Conservation (phyloP, 345 rosid genomes). For the Erysimum cheiranthoides region DNA sequence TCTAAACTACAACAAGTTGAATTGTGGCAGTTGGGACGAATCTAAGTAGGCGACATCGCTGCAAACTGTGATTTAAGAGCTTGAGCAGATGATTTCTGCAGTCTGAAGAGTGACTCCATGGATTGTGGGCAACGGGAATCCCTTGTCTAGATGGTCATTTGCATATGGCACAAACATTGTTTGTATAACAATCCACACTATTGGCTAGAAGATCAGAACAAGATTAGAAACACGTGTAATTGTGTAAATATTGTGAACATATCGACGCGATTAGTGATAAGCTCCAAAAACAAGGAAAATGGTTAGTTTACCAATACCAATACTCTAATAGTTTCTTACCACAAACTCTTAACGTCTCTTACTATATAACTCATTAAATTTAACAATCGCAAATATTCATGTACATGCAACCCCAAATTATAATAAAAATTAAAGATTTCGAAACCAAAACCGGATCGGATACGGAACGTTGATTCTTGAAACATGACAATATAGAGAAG, state of each 20-base stretch:
- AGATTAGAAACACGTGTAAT: background rate
- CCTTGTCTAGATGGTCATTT: slow-evolving; percentile 71
- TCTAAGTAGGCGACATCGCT: slow-evolving; percentile 66
- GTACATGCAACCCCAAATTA: background rate
- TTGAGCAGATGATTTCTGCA: slow-evolving; percentile 63
- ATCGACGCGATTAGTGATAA: too few relatives aligned
- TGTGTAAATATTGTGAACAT: too few relatives aligned
- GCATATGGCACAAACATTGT: slow-evolving; percentile 83
- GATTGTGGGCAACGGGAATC: slow-evolving; percentile 88
- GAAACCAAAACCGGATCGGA: slow-evolving; percentile 1
- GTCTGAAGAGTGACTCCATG: slow-evolving; percentile 78
- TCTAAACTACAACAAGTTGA: slow-evolving; percentile 24
- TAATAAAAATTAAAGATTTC: background rate
- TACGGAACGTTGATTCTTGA: slow-evolving; percentile 15
- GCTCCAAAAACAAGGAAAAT: too few relatives aligned
- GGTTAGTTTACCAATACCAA: slow-evolving; percentile 36
- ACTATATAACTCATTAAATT: background rate
- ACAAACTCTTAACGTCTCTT: background rate
- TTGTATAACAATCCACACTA: slow-evolving; percentile 84
- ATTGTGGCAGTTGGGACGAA: slow-evolving; percentile 17
- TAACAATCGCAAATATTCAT: slow-evolving; percentile 2
- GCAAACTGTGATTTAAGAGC: slow-evolving; percentile 67
- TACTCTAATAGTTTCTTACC: slow-evolving; percentile 5
- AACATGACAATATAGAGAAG: slow-evolving; percentile 26
- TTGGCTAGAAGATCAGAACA: slow-evolving; percentile 63